Percentiles rank a stretch among this genome's conserved stretches.
Evolutionary conservation across 768 basidiomycete genomes (phyloP).

Genomic region (Boletus speciosus): DNA sequence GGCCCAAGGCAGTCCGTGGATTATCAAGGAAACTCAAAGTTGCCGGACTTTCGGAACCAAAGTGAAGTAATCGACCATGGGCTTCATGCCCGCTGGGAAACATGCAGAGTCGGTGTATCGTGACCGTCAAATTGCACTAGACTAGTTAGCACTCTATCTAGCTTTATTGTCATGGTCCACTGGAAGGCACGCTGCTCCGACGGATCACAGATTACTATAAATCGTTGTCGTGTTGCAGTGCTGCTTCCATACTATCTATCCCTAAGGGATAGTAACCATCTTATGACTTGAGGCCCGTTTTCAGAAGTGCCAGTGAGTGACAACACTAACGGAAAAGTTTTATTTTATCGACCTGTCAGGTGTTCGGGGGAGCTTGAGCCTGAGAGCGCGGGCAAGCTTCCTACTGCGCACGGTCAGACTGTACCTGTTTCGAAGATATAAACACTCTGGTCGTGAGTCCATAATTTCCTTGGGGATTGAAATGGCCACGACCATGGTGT

Average conservation of each 20-base stretch:
- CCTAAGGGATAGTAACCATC: too few relatives aligned
- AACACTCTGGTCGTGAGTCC: not conserved
- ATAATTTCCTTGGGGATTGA: not conserved
- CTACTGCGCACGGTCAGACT: not conserved
- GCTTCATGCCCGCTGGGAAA: not conserved
- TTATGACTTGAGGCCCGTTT: not conserved
- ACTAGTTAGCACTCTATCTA: not conserved
- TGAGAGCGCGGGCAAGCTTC: not conserved
- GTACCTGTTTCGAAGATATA: not conserved
- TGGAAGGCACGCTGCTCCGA: not conserved
- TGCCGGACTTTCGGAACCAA: not conserved
- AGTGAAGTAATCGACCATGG: not conserved
- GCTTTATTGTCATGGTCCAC: not conserved
- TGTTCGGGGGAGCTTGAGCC: not conserved
- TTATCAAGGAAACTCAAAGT: not conserved
- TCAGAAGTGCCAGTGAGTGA: not conserved
- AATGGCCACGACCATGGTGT: not conserved
- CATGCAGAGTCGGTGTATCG: not conserved
- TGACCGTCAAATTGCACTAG: not conserved
- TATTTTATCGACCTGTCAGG: not conserved
- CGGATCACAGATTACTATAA: not conserved
- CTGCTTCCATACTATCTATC: not conserved
- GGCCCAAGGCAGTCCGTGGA: not conserved
- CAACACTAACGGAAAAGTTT: not conserved
- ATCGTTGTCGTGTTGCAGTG: not conserved